Conservation (phyloP, 768 basidiomycete genomes). For the Vararia minispora region DNA sequence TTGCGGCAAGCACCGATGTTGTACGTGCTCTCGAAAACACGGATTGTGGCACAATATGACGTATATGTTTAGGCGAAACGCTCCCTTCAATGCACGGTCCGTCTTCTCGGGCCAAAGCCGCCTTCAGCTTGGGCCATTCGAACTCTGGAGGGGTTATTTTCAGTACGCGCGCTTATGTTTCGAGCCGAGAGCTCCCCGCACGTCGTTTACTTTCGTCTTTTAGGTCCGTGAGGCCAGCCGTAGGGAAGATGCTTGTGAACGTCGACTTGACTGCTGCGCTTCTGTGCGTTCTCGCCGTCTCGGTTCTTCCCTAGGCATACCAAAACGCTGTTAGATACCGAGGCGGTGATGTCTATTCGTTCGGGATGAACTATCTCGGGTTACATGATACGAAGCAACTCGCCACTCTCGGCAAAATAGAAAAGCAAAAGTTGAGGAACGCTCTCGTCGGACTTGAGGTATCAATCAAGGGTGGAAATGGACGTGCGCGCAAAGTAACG, state of each 20-base stretch:
- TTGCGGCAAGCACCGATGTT: constrained; percentile 12
- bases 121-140: constrained; percentile 10
- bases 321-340: constrained; percentile 1
- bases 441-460: too few species aligned
- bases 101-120: constrained; percentile 8
- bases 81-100: constrained; percentile 9
- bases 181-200: too few species aligned
- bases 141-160: constrained; percentile 13
- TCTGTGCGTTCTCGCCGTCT: background rate
- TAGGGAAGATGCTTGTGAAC: constrained; percentile 8
- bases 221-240: constrained; percentile 11
- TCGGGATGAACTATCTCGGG: too few species aligned
- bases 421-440: too few species aligned
- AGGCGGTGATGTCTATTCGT: too few species aligned
- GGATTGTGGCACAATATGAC: background rate
- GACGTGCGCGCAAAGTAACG: too few species aligned
- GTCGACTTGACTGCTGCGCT: constrained; percentile 10
- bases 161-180: constrained; percentile 1
- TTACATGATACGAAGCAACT: too few species aligned
- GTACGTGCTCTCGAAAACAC: background rate
- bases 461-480: too few species aligned
- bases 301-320: background rate
- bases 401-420: too few species aligned
- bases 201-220: constrained; percentile 1
- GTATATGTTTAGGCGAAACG: constrained; percentile 1